Evolutionary conservation across 129 eudicot genomes (phyloP), one percentile per base, ranked within the genome.

Genomic region (Rutidosis leptorrhynchoides): DNA sequence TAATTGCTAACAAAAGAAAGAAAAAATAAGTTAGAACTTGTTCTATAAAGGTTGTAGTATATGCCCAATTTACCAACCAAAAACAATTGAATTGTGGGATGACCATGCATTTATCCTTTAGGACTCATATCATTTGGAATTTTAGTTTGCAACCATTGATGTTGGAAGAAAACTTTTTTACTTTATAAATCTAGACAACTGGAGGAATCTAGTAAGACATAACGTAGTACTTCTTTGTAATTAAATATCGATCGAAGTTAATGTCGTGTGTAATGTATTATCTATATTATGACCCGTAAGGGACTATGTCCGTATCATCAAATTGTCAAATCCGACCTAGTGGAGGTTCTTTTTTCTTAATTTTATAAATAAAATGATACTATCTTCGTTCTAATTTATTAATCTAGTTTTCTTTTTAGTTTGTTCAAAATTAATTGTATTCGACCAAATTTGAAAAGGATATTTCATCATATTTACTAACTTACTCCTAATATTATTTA

Each of bases 21-120:
- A 62, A 26, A 55, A n/a, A n/a, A n/a, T n/a, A n/a, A 19, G 40
- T 37, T 35, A 53, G 48, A 56, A 65, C 45, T 65, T 74, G 78
- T 57, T 56, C 60, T 58, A 29, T 42, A 74, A 65, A 65, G 72
- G 67, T 56, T 23, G 61, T 37, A 37, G 57, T 21, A 56, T 56
- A 74, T 65, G 58, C 78, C 48, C 72, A 67, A 65, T 55, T 43
- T 42, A 56, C 67, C 60, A 65, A 65, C 40, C 66, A 74, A 24
- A 56, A 29, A 55, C 58, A 43, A 68, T 59, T 49, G 25, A 69
- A 61, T 69, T 29, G 49, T 62, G 58, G 56, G 70, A 53, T 60
- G 70, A 69, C 42, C 57, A 63, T 52, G 27, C 59, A 25, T 32
- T 64, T 56, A 3, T 64, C 25, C 24, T 51, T 49, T 24, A 56